phyloP scores from a whole-genome alignment of 176 grass and related monocot genomes.

The Hyparrhenia diplandra region DNA sequence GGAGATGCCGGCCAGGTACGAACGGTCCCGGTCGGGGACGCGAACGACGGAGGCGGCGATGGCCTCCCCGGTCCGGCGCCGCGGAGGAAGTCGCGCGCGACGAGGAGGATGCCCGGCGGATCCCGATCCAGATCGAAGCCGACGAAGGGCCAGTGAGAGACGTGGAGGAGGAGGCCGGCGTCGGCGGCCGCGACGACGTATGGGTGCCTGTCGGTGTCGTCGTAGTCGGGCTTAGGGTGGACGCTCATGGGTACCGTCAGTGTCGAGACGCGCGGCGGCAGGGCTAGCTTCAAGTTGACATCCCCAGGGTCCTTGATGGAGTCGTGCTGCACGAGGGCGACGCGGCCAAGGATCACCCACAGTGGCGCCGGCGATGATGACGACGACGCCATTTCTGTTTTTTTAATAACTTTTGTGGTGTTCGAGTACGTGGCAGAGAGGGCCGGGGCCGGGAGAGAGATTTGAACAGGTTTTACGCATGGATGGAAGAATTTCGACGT shows the following conservation, averaged over 20 bases:
- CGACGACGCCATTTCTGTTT: background rate
- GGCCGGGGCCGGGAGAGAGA: no score
- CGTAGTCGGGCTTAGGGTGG: constrained; percentile 7
- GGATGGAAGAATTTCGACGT: no score
- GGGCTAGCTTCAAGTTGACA: background rate
- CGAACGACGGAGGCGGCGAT: background rate
- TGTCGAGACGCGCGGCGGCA: constrained; percentile 1
- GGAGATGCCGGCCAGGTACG: background rate
- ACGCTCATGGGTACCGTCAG: constrained; percentile 1
- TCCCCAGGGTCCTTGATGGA: background rate
- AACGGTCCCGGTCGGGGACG: background rate
- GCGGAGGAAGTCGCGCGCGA: background rate
- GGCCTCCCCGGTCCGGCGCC: background rate
- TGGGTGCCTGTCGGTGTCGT: constrained; percentile 1
- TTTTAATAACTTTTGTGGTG: no score
- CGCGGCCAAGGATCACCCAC: background rate
- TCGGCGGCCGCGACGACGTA: background rate
- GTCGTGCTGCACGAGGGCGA: constrained; percentile 6
- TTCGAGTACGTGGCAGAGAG: no score
- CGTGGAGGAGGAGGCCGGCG: background rate
- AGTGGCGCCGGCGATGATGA: background rate
- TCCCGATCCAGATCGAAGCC: background rate
- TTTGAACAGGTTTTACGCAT: no score
- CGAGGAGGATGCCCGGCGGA: constrained; percentile 5
- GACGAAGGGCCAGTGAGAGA: constrained; percentile 2